phyloP scores from a whole-genome alignment of 1,284 basidiomycete species.

The Apiotrichum veenhuisii region DNA sequence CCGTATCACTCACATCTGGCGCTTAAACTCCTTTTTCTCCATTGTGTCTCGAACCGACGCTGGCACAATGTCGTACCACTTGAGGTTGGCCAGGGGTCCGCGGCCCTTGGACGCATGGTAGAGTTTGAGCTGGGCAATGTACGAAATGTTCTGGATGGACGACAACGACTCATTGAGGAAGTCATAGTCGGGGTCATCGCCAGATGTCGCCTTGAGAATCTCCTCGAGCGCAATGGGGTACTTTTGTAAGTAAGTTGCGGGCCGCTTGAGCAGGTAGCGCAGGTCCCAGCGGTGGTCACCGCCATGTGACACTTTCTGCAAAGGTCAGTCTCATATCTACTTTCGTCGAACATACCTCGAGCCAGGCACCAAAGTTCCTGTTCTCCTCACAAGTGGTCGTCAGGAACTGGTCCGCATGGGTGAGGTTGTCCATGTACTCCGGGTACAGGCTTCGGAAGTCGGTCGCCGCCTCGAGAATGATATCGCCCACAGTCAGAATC shows the following conservation, averaged over 20 bases:
- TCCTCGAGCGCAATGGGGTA: constrained; percentile 85
- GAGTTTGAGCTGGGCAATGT: constrained; percentile 70
- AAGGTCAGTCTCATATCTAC: too few species aligned
- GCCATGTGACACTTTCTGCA: constrained; percentile 54
- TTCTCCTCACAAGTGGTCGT: constrained; percentile 81
- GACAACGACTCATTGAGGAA: constrained; percentile 70
- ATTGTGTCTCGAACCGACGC: constrained; percentile 62
- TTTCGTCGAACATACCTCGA: constrained; percentile 65
- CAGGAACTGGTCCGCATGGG: constrained; percentile 77
- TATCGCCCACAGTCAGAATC: constrained; percentile 81
- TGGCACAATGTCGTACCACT: constrained; percentile 83
- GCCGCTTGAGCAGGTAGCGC: constrained; percentile 79
- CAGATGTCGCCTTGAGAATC: constrained; percentile 72
- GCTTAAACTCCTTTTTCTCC: constrained; percentile 71
- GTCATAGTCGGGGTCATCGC: constrained; percentile 73
- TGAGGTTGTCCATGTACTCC: constrained; percentile 76
- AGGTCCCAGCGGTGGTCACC: constrained; percentile 76
- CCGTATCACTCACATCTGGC: constrained; percentile 65
- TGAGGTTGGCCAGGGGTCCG: constrained; percentile 66
- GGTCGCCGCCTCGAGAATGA: constrained; percentile 80
- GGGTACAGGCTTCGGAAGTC: constrained; percentile 86
- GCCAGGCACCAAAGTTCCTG: constrained; percentile 73
- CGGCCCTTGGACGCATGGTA: constrained; percentile 82
- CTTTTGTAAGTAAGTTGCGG: constrained; percentile 82
- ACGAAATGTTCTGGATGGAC: constrained; percentile 71